phyloP scores from a whole-genome alignment of 2,329 filamentous ascomycete species.

The Thelonectria blattea region DNA sequence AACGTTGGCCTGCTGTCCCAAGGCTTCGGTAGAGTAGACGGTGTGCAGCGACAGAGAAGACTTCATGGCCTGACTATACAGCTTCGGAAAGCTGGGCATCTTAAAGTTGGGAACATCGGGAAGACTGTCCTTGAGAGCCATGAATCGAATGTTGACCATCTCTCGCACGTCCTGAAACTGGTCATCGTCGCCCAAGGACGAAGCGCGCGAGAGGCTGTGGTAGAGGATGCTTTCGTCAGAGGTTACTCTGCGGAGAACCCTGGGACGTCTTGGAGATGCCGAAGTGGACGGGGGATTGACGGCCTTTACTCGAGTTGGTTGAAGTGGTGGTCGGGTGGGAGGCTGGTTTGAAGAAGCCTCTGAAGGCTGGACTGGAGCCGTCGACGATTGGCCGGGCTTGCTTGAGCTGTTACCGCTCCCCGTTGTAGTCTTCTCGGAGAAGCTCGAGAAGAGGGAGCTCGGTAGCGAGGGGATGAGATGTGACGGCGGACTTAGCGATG shows the following conservation, averaged over 20 bases:
- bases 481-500: conserved; percentile 52
- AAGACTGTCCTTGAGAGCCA: conserved; percentile 87
- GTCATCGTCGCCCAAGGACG: conserved; percentile 83
- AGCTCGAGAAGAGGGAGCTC: conserved; percentile 46
- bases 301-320: conserved; percentile 16
- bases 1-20: conserved; percentile 33
- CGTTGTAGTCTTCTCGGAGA: conserved; percentile 39
- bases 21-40: conserved; percentile 37
- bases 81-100: conserved; percentile 66
- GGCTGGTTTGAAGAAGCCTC: conserved; percentile 7
- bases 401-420: neutral
- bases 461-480: conserved; percentile 51
- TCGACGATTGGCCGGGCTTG: conserved; percentile 12
- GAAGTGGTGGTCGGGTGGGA: conserved; percentile 16
- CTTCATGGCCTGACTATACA: conserved; percentile 45
- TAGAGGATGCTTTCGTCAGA: conserved; percentile 78
- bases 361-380: conserved; percentile 10
- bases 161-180: conserved; percentile 81
- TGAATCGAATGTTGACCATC: conserved; percentile 86
- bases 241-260: conserved; percentile 42
- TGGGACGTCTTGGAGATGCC: conserved; percentile 31
- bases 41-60: conserved; percentile 43
- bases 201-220: conserved; percentile 76
- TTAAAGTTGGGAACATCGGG: conserved; percentile 81
- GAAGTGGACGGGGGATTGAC: conserved; percentile 17